These are phyloP conservation scores for Pseudogymnoascus sp. DNA, from an alignment of 2,329 filamentous ascomycete genomes.

Conservation along the genomic window DNA sequence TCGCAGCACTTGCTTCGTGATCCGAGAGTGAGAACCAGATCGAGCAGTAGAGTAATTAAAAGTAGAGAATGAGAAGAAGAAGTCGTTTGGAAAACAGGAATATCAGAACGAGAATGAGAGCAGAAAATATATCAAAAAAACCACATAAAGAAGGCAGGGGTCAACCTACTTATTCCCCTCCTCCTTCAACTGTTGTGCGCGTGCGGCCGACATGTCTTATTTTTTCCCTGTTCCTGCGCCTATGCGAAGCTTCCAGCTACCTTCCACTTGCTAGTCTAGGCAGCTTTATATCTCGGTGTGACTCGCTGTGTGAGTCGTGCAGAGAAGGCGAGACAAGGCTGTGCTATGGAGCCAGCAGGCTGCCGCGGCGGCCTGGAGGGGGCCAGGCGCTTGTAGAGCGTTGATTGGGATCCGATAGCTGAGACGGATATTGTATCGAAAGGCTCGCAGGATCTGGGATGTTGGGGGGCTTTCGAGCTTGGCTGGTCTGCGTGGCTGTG, in stretches of 20 bases:
- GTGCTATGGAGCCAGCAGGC: background rate
- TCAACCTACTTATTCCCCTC: constrained; percentile 9
- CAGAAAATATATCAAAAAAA: background rate
- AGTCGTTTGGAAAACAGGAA: background rate
- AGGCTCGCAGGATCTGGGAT: background rate
- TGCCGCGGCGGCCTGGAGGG: background rate
- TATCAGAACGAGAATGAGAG: background rate
- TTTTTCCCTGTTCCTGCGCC: background rate
- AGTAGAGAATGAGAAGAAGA: background rate
- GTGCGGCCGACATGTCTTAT: background rate
- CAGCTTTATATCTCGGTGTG: background rate
- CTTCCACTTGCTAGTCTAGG: background rate
- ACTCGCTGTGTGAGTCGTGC: background rate
- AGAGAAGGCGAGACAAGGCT: background rate
- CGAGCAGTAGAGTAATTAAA: background rate
- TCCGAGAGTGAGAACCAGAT: background rate
- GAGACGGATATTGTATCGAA: background rate
- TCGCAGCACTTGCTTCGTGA: background rate
- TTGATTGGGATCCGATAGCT: background rate
- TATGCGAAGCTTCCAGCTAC: background rate
- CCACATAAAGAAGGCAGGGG: background rate
- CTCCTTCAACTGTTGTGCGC: constrained; percentile 7
- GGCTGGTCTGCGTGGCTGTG: background rate
- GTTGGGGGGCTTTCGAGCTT: background rate
- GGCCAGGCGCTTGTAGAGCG: background rate